A percentile compares a stretch with the other conserved stretches of the same genome.
Evolutionary conservation across 306 rosid genomes (phyloP).

Genomic region (Pachyrhizus erosus): DNA sequence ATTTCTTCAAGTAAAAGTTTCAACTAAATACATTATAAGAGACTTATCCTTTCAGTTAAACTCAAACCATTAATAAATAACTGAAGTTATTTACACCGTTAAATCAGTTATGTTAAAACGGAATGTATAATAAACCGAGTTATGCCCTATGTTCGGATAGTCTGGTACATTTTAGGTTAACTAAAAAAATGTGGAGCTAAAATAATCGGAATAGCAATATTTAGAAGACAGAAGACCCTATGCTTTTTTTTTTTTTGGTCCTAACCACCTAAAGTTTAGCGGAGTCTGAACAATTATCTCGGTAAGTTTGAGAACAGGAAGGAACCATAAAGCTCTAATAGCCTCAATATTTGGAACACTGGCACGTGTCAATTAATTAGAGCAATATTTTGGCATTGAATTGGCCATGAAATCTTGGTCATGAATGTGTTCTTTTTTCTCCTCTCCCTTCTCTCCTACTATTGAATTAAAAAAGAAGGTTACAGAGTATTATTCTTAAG

Average conservation of each 20-base stretch:
- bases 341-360: neutral
- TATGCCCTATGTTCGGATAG: neutral
- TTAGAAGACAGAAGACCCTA: neutral
- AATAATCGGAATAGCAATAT: neutral
- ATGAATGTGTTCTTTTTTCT: neutral
- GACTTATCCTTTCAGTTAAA: no score
- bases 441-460: neutral
- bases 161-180: neutral
- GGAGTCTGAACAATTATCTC: constrained; percentile 25
- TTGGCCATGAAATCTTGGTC: neutral
- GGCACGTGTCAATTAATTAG: constrained; percentile 34
- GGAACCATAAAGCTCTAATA: constrained; percentile 14
- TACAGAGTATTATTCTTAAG: neutral
- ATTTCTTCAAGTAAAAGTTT: no score
- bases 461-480: neutral
- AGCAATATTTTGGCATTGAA: neutral
- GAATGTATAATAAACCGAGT: neutral
- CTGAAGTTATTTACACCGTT: neutral
- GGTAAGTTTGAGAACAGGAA: constrained; percentile 37
- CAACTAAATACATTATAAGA: no score
- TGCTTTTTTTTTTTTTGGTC: neutral
- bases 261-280: constrained; percentile 2
- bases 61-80: neutral
- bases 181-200: neutral
- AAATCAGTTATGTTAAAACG: neutral